phyloP scores from a whole-genome alignment of 352 stramenopile genomes.

The Pythium aristosporum region DNA sequence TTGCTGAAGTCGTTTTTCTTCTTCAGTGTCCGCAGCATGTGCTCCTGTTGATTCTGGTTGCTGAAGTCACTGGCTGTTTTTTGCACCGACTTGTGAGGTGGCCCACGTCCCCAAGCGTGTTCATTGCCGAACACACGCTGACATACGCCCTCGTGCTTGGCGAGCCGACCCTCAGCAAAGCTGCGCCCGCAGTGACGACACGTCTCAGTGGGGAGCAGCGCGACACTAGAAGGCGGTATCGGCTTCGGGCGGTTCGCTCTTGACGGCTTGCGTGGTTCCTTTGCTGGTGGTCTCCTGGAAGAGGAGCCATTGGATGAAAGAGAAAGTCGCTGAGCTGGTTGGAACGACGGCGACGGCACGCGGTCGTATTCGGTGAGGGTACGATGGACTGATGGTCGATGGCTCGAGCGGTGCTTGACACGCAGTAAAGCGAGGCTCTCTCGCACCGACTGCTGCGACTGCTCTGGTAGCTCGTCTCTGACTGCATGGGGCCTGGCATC shows the following conservation, averaged over 20 bases:
- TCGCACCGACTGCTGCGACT: slow-evolving; percentile 18
- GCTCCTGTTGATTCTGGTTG: slow-evolving; percentile 9
- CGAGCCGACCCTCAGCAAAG: slow-evolving; percentile 77
- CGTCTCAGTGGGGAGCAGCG: slow-evolving; percentile 42
- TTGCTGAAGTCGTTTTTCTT: slow-evolving; percentile 14
- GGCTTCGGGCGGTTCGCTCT: slow-evolving; percentile 19
- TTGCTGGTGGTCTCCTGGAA: background rate
- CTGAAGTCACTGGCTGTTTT: background rate
- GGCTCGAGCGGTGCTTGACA: slow-evolving; percentile 26
- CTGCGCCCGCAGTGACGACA: slow-evolving; percentile 76
- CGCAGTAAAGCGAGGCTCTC: slow-evolving; percentile 28
- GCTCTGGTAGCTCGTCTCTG: background rate
- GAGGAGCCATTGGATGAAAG: background rate
- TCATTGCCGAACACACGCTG: slow-evolving; percentile 78
- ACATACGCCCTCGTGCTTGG: slow-evolving; percentile 82
- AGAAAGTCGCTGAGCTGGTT: background rate
- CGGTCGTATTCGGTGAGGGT: slow-evolving; percentile 1
- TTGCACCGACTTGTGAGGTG: slow-evolving; percentile 12
- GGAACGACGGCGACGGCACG: slow-evolving; percentile 6
- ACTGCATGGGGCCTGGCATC: slow-evolving; percentile 41
- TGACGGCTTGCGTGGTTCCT: background rate
- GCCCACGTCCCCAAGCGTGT: slow-evolving; percentile 66
- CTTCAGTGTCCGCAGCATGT: slow-evolving; percentile 18
- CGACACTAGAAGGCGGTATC: slow-evolving; percentile 10
- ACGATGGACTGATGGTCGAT: slow-evolving; percentile 15